Evolutionary conservation across 2,329 filamentous ascomycete species (phyloP).

Genomic region (Ophiocordyceps camponoti-floridani): DNA sequence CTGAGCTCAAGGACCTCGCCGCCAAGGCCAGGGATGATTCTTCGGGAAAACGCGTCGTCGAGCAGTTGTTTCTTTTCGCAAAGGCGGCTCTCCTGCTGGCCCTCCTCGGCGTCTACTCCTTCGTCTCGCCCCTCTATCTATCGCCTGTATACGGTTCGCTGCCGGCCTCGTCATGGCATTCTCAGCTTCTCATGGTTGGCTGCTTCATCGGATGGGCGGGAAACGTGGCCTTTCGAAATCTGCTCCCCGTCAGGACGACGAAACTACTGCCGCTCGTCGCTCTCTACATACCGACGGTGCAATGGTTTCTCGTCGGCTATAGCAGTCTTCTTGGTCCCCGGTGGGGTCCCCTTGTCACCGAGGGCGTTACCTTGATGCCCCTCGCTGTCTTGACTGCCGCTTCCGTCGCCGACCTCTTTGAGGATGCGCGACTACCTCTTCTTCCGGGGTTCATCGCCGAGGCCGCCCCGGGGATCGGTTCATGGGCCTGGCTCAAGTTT

Average conservation of each 20-base stretch:
- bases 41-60: constrained; percentile 12
- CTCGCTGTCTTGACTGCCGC: constrained; percentile 46
- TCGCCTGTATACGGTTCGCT: constrained; percentile 82
- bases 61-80: constrained; percentile 22
- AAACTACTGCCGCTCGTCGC: constrained; percentile 54
- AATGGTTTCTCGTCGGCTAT: constrained; percentile 50
- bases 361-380: constrained; percentile 55
- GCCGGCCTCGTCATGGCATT: constrained; percentile 56
- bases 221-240: constrained; percentile 33
- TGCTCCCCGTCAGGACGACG: constrained; percentile 28
- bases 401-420: constrained; percentile 45
- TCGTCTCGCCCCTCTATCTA: constrained; percentile 56
- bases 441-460: constrained; percentile 42
- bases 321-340: constrained; percentile 49
- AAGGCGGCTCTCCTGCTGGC: constrained; percentile 11
- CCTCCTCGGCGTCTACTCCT: constrained; percentile 39
- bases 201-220: constrained; percentile 56
- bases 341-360: constrained; percentile 59
- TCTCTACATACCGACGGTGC: constrained; percentile 54
- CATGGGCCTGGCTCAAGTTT: constrained; percentile 47
- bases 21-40: constrained; percentile 18
- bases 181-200: constrained; percentile 43
- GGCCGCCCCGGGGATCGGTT: constrained; percentile 44
- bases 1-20: constrained; percentile 33
- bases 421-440: constrained; percentile 36